Conservation (phyloP, 2,329 filamentous ascomycete genomes). For the Madurella fahalii region DNA sequence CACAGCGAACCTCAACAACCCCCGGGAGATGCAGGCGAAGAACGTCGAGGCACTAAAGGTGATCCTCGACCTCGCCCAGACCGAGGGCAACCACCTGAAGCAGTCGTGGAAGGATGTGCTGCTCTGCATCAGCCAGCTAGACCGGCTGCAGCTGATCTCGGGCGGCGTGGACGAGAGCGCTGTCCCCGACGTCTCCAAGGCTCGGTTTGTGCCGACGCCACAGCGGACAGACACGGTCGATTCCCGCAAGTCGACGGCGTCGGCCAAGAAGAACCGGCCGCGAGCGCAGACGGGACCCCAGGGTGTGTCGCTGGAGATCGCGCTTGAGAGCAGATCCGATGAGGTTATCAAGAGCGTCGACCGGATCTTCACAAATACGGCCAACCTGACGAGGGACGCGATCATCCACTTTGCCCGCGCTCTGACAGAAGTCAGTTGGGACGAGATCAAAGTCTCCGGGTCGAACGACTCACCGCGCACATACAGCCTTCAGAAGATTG, state of each 20-base stretch:
- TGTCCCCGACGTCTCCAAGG: slow-evolving; percentile 86
- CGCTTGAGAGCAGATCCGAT: slow-evolving; percentile 85
- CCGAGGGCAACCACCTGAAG: slow-evolving; percentile 83
- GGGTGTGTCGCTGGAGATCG: slow-evolving; percentile 72
- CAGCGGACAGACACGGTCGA: slow-evolving; percentile 48
- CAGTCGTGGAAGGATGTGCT: slow-evolving; percentile 94
- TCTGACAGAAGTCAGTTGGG: slow-evolving; percentile 94
- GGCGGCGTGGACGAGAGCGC: slow-evolving; percentile 90
- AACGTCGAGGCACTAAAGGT: slow-evolving; percentile 93
- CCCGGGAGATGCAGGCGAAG: slow-evolving; percentile 92
- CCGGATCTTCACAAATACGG: slow-evolving; percentile 94
- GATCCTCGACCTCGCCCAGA: slow-evolving; percentile 85
- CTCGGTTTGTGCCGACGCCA: slow-evolving; percentile 60
- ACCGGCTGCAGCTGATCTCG: slow-evolving; percentile 90
- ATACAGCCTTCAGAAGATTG: slow-evolving; percentile 95
- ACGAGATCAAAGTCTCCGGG: slow-evolving; percentile 96
- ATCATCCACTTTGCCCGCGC: slow-evolving; percentile 94
- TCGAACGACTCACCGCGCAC: slow-evolving; percentile 93
- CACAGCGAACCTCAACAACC: slow-evolving; percentile 92
- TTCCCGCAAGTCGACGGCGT: slow-evolving; percentile 65
- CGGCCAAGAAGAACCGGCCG: slow-evolving; percentile 45
- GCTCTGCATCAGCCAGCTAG: slow-evolving; percentile 91
- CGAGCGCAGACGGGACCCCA: slow-evolving; percentile 58
- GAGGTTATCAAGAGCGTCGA: slow-evolving; percentile 92
- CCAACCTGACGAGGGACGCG: slow-evolving; percentile 85